Evolutionary conservation across 345 rosid genomes (phyloP).

Genomic region (Heritiera littoralis): DNA sequence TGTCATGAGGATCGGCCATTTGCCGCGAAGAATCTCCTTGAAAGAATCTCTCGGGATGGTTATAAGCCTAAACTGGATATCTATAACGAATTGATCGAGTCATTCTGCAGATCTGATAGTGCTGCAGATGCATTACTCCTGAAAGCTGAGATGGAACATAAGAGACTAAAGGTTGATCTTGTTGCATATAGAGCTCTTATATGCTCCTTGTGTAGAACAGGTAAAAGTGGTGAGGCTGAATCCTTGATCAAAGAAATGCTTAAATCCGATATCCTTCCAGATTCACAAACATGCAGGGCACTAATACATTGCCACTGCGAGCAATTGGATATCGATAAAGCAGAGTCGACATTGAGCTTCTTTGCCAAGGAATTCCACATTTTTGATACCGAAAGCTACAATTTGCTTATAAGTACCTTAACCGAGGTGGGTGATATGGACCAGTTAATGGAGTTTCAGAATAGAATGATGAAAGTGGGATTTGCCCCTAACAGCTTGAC

Average conservation of each 20-base stretch:
- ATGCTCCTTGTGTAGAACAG: slow-evolving; percentile 49
- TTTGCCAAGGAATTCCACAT: slow-evolving; percentile 61
- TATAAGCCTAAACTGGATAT: slow-evolving; percentile 41
- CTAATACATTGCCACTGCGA: slow-evolving; percentile 59
- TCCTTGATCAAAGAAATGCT: slow-evolving; percentile 67
- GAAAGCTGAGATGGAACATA: slow-evolving; percentile 49
- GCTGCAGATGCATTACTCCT: slow-evolving; percentile 54
- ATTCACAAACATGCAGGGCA: slow-evolving; percentile 52
- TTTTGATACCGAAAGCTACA: slow-evolving; percentile 61
- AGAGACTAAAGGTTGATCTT: slow-evolving; percentile 32
- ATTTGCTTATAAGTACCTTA: slow-evolving; percentile 40
- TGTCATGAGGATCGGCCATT: slow-evolving; percentile 71
- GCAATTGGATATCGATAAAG: slow-evolving; percentile 50
- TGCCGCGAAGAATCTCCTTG: slow-evolving; percentile 78
- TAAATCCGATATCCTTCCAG: slow-evolving; percentile 49
- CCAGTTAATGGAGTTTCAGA: slow-evolving; percentile 57
- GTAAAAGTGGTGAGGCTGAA: slow-evolving; percentile 53
- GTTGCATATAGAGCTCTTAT: slow-evolving; percentile 57
- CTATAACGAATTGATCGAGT: slow-evolving; percentile 51
- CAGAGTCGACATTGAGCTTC: slow-evolving; percentile 51
- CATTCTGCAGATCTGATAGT: slow-evolving; percentile 48
- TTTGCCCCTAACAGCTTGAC: slow-evolving; percentile 58
- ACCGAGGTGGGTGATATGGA: slow-evolving; percentile 49
- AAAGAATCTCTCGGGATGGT: slow-evolving; percentile 45
- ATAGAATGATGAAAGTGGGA: slow-evolving; percentile 65